These are phyloP conservation scores for Biscogniauxia sp. DNA, from an alignment of 2,329 filamentous ascomycete genomes.

Conservation along the genomic window DNA sequence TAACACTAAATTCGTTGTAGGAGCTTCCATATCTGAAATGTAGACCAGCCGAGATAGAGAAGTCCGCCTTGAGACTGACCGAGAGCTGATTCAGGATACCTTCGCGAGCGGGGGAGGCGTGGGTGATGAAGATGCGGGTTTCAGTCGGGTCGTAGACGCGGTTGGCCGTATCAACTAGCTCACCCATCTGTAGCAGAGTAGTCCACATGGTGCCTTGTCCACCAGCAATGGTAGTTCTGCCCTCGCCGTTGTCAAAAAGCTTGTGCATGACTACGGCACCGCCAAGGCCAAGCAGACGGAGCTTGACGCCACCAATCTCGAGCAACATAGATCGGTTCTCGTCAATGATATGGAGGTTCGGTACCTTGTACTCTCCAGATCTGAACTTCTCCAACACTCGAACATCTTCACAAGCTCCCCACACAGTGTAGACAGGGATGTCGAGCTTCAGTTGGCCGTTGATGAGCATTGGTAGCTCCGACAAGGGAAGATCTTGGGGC, in stretches of 20 bases:
- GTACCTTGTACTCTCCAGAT: slow-evolving; percentile 95
- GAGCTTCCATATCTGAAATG: slow-evolving; percentile 99
- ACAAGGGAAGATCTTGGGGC: slow-evolving; percentile 81
- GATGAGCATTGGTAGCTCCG: slow-evolving; percentile 86
- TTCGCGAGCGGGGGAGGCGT: slow-evolving; percentile 93
- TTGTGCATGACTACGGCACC: slow-evolving; percentile 99
- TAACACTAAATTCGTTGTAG: slow-evolving; percentile 99
- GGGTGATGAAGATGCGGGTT: slow-evolving; percentile 93
- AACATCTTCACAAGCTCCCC: slow-evolving; percentile 98
- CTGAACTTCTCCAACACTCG: slow-evolving; percentile 96
- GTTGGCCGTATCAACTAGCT: slow-evolving; percentile 95
- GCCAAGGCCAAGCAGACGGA: slow-evolving; percentile 87
- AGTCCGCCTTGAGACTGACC: slow-evolving; percentile 95
- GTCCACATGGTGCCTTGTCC: slow-evolving; percentile 99
- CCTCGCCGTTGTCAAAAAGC: slow-evolving; percentile 97
- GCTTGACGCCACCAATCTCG: slow-evolving; percentile 92
- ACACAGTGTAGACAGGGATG: slow-evolving; percentile 96
- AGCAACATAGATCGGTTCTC: slow-evolving; percentile 94
- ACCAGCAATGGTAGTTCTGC: slow-evolving; percentile 94
- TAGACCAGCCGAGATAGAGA: slow-evolving; percentile 93
- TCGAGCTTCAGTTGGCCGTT: slow-evolving; percentile 87
- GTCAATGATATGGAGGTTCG: slow-evolving; percentile 96
- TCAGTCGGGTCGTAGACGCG: slow-evolving; percentile 98
- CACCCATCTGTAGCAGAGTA: slow-evolving; percentile 94
- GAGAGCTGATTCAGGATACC: slow-evolving; percentile 97